phyloP scores from a whole-genome alignment of 257 asterid genomes.

The Coffea eugenioides region DNA sequence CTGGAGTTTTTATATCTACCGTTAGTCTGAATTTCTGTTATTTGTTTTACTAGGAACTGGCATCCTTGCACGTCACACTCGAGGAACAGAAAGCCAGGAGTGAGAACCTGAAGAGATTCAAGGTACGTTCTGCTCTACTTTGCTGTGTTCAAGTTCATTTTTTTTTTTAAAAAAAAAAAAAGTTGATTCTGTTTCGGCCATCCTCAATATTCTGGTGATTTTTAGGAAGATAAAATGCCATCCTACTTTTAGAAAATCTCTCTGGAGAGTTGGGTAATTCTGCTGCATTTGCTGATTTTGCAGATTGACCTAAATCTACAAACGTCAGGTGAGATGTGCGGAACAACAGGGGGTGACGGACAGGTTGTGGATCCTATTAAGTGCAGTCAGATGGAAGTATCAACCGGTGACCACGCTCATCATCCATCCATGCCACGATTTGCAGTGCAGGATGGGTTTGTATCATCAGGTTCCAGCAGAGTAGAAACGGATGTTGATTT shows the following conservation, averaged over 20 bases:
- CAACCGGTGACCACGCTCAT: background rate
- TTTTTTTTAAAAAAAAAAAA: too few species aligned
- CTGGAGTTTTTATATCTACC: background rate
- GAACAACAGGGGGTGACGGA: background rate
- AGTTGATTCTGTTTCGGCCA: background rate
- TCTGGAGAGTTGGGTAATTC: background rate
- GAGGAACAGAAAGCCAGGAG: constrained; percentile 28
- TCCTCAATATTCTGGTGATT: background rate
- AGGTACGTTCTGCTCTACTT: constrained; percentile 19
- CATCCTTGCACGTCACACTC: constrained; percentile 24
- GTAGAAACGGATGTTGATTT: background rate
- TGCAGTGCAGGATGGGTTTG: constrained; percentile 6
- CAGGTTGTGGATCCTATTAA: background rate
- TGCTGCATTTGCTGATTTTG: background rate
- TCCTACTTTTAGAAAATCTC: background rate
- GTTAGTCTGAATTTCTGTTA: background rate
- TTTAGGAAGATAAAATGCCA: background rate
- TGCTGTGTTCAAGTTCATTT: background rate
- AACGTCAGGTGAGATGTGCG: constrained; percentile 9
- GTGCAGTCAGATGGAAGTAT: constrained; percentile 19
- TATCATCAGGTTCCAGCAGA: constrained; percentile 11
- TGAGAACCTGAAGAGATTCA: constrained; percentile 35
- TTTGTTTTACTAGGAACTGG: constrained; percentile 29
- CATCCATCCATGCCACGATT: constrained; percentile 15
- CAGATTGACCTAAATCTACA: constrained; percentile 34